Base-by-base conservation (phyloP, 768 basidiomycete species). In the Pleurotus tuoliensis region DNA sequence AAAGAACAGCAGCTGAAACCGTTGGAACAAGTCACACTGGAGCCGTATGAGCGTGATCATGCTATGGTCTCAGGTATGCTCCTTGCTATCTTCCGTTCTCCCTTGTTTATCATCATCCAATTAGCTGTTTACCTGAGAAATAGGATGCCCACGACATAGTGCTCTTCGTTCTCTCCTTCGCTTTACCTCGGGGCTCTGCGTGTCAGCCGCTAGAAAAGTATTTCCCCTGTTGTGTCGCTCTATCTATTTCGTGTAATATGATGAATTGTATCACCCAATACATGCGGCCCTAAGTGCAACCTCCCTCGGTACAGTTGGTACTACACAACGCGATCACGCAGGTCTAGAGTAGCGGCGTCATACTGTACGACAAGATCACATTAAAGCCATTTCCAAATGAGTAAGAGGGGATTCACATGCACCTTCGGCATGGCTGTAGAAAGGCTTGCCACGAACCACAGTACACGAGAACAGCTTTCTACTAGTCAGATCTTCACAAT, bases 11-110 rank as follows among this genome's bases (percentile, higher is more conserved):
- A 84, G 63, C 87, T 99, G 76, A 98, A 94, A 77, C 94, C 97
- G 12, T 77, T 94, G 48, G 94, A 98, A 69, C 96, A 98, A 76
- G 85, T 98, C 1, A 97, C 96, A 3, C 76, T 99, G 39, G 97
- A 98, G 73, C 91, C 91, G 3, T 93, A 94, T 64, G 91, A 94
- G 71, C 81, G 91, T 67, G 92, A 92, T 64, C 91, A 94, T 63
- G 91, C 92, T 3, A 94, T 94, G 89, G 89, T 94, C 18, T 82
- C 88, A 58, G 90, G 87, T 90, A 63, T 53, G 86, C 62, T 8
- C 6, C 4, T 16, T 30, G 11, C 0, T 48, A 30, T 15, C 46
- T 18, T n/a, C 22, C 9, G 4, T 12, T 16, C 41, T 16, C 20
- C 5, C 20, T 22, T 24, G 24, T n/a, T 16, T 0, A 13, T 15